Base-by-base conservation (phyloP, 2,329 filamentous ascomycete species). In the Bipolaris bicolor region DNA sequence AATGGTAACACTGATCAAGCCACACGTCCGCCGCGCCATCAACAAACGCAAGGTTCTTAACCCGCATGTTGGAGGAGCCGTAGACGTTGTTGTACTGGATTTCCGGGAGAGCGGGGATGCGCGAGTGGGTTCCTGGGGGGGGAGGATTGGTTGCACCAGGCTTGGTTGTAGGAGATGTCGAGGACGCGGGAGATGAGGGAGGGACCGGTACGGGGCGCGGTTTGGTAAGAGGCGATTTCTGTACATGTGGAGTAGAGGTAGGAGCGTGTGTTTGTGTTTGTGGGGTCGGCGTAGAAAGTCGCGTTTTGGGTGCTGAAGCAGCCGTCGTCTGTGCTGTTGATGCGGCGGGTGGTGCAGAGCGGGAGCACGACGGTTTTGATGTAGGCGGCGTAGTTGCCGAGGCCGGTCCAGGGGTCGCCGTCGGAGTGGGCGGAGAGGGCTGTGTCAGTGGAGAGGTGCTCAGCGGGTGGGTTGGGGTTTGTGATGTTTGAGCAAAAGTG, bases 121-220 rank as follows among this genome's bases (percentile, higher is more conserved):
- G 62, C 60, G 81, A 83, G 69, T 79, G 76, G 24, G 75, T 50
- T 0, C 82, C 82, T 1, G 74, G 58, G 0, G 81, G 81, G 79
- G 60, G 84, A 85, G 1, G 82, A 81, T 81, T 82, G 82, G n/a
- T 64, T 77, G 62, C 83, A 84, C 82, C 82, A 84, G 67, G 84
- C 79, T 61, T 83, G 82, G 36, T 82, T 84, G 67, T 84, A 84
- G 39, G 77, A 72, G 7, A 76, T 75, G 46, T 82, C 75, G 4
- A 84, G 62, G 0, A 80, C 79, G 5, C 80, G 76, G 1, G 81
- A 82, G 16, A 85, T 72, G 2, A 85, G 72, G 1, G 77, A 77
- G 0, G 81, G 81, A 0, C 78, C 78, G 6, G 75, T 64, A 18
- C 75, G 67, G 0, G 79, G 76, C 0, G 82, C 81, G 10, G 77